Percentiles rank a stretch among this genome's conserved stretches.
These are phyloP conservation scores for Cladosporium oxysporum DNA, from an alignment of 2,329 filamentous ascomycete species.

Conservation along the genomic window DNA sequence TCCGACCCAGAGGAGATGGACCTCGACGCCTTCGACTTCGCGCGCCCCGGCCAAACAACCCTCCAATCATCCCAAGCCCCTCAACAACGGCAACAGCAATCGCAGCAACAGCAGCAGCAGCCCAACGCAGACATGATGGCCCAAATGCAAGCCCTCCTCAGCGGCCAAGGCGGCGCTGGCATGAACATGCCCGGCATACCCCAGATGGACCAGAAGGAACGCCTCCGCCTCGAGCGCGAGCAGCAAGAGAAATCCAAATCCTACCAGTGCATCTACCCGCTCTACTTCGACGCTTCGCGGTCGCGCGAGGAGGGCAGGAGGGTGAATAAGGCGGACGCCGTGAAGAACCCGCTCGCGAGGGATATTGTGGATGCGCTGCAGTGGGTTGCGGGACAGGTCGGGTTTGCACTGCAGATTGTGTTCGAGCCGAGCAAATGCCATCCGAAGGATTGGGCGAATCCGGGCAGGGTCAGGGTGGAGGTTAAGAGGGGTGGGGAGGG, in stretches of 20 bases:
- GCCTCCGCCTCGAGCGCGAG: slow-evolving; percentile 41
- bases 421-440: slow-evolving; percentile 92
- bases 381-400: slow-evolving; percentile 48
- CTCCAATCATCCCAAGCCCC: slow-evolving; percentile 25
- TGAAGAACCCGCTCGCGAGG: slow-evolving; percentile 81
- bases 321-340: slow-evolving; percentile 70
- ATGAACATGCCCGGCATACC: slow-evolving; percentile 32
- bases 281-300: slow-evolving; percentile 86
- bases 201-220: slow-evolving; percentile 35
- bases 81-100: slow-evolving; percentile 18
- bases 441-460: slow-evolving; percentile 97
- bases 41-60: slow-evolving; percentile 31
- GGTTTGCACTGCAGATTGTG: slow-evolving; percentile 61
- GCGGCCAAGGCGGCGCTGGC: slow-evolving; percentile 19
- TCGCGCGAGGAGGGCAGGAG: slow-evolving; percentile 78
- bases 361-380: slow-evolving; percentile 87
- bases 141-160: slow-evolving; percentile 31
- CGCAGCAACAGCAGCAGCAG: neutral
- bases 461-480: slow-evolving; percentile 80
- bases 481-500: slow-evolving; percentile 63
- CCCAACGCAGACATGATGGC: slow-evolving; percentile 29
- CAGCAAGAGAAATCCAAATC: slow-evolving; percentile 64
- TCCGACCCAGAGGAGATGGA: slow-evolving; percentile 84
- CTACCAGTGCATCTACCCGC: slow-evolving; percentile 88
- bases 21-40: slow-evolving; percentile 65